phyloP scores from a whole-genome alignment of 768 basidiomycete species.

The Termitomyces sp. region DNA sequence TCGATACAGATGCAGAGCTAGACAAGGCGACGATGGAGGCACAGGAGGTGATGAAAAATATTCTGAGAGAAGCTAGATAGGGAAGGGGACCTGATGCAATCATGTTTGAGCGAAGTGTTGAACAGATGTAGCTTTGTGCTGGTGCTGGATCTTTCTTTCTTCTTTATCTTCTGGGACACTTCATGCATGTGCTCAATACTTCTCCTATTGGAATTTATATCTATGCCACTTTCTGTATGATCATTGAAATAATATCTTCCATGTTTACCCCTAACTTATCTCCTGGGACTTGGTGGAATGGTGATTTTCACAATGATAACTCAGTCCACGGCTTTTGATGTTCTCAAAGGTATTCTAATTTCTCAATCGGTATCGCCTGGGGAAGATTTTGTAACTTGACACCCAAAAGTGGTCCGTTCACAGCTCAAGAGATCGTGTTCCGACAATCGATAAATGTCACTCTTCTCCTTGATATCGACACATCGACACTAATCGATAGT shows the following conservation, averaged over 20 bases:
- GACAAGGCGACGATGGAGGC: conserved; percentile 17
- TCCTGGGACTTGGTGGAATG: too few species aligned
- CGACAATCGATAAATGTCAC: too few species aligned
- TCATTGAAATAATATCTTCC: neutral
- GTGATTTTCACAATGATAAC: too few species aligned
- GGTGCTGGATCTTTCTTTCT: neutral
- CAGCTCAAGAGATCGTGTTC: too few species aligned
- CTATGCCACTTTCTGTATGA: neutral
- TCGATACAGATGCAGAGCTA: conserved; percentile 9
- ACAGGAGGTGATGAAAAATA: conserved; percentile 3
- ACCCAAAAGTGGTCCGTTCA: too few species aligned
- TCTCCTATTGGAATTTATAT: neutral
- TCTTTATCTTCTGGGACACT: neutral
- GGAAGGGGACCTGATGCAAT: neutral
- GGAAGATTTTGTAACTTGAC: too few species aligned
- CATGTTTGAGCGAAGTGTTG: conserved; percentile 8
- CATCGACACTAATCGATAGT: too few species aligned
- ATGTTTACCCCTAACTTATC: neutral
- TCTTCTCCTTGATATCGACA: too few species aligned
- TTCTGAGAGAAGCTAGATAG: conserved; percentile 3
- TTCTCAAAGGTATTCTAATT: too few species aligned
- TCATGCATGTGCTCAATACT: neutral
- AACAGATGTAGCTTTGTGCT: neutral
- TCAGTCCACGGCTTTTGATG: too few species aligned
- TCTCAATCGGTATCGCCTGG: too few species aligned